Evolutionary conservation across 345 rosid genomes (phyloP).

Genomic region (Salix exigua): DNA sequence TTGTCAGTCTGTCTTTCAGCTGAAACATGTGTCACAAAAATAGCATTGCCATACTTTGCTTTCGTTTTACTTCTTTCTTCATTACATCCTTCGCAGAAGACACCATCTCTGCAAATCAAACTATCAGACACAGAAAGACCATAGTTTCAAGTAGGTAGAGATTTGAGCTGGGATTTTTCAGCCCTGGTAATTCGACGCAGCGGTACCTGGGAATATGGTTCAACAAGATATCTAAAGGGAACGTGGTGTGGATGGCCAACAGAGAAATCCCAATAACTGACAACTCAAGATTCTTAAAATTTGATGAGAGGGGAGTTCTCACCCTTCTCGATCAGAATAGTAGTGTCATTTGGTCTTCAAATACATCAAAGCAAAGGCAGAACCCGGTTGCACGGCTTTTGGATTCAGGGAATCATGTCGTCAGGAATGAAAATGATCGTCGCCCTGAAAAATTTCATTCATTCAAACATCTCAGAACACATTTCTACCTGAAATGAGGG

Average conservation of each 20-base stretch:
- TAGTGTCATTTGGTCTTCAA: no score
- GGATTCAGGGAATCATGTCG: no score
- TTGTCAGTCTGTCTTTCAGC: not conserved
- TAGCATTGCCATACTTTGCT: not conserved
- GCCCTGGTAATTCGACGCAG: not conserved
- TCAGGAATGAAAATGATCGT: no score
- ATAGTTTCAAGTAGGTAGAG: constrained; percentile 23
- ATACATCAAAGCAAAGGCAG: no score
- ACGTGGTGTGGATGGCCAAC: no score
- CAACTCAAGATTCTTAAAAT: no score
- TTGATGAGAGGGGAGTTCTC: no score
- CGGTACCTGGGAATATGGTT: constrained; percentile 13
- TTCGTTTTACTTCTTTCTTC: not conserved
- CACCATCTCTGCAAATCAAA: constrained; percentile 11
- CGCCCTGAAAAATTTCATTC: not conserved
- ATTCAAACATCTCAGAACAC: constrained; percentile 14
- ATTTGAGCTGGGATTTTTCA: constrained; percentile 38
- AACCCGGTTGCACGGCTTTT: no score
- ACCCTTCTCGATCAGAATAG: no score
- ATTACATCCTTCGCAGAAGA: constrained; percentile 2
- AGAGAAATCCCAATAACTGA: no score
- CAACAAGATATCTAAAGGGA: no score
- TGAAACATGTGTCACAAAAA: not conserved
- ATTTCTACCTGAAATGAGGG: constrained; percentile 18
- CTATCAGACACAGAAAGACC: constrained; percentile 24